Base-by-base conservation (phyloP, 2,329 filamentous ascomycete species). In the Ophiostoma piceae region DNA sequence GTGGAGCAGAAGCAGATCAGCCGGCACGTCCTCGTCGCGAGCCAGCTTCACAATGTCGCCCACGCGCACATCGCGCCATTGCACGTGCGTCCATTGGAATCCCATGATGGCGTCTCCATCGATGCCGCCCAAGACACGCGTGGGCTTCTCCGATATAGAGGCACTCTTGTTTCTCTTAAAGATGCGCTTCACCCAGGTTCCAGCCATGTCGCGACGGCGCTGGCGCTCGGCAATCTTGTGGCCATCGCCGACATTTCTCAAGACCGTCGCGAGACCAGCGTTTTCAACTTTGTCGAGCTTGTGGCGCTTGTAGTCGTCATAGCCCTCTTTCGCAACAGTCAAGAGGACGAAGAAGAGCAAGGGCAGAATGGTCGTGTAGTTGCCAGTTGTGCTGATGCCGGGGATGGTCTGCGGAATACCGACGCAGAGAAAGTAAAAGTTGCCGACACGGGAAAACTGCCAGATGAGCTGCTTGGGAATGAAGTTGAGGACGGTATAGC, bases 381-480 rank as follows among this genome's bases (percentile, higher is more conserved):
- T 90, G 78, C 90, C 90, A 2, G 90, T 92, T 2, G 90, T 93
- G 80, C 89, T 92, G 71, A 92, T 80, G 19, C 88, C 89, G 5
- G 90, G 90, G 75, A 92, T 91, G 80, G 92, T 92, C 79, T 96
- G 92, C 67, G 94, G 84, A 72, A 96, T 88, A 62, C 92, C 91
- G 73, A 96, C 88, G 74, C 91, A 89, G 70, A 96, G 84, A 78
- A 96, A 96, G 79, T 96, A 87, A 76, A 96, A 95, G 79, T 96
- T 96, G 74, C 91, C 91, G 66, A 96, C 80, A 72, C 94, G 91
- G 8, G 91, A 91, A 76, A 95, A 95, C 76, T 96, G 92, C 69
- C 92, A 93, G 71, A 94, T 84, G 19, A 96, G 78, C 77, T 96
- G 93, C 72, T 92, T 91, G 2, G 92, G 93, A 16, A 96, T 79